Conservation (phyloP, 441 rosid genomes). For the Populus trichocarpa region DNA sequence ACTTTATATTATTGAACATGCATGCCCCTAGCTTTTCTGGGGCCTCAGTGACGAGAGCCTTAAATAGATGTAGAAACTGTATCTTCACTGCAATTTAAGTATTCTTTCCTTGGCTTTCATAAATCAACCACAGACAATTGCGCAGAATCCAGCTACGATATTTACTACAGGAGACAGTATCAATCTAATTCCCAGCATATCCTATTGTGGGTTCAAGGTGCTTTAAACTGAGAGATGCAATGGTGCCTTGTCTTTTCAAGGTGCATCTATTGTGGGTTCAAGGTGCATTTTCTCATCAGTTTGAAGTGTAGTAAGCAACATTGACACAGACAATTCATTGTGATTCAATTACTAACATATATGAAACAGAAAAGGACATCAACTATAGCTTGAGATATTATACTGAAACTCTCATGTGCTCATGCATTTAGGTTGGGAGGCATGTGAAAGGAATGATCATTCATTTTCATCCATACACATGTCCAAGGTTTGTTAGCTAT, state of each 20-base stretch:
- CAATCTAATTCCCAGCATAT: conserved; percentile 7
- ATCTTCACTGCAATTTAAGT: too few relatives aligned
- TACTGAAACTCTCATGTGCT: background rate
- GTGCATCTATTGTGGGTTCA: too few relatives aligned
- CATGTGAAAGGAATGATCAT: background rate
- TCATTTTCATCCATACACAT: background rate
- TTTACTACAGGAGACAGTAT: conserved; percentile 9
- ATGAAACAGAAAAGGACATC: background rate
- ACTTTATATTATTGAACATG: too few relatives aligned
- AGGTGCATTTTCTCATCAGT: too few relatives aligned
- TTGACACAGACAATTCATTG: too few relatives aligned
- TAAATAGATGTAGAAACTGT: background rate
- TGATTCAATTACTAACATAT: too few relatives aligned
- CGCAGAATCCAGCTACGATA: background rate
- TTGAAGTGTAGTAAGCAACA: too few relatives aligned
- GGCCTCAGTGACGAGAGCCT: background rate
- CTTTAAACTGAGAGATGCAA: too few relatives aligned
- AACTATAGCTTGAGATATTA: background rate
- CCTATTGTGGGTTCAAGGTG: conserved; percentile 8
- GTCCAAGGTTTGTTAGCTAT: too few relatives aligned
- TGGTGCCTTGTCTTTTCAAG: too few relatives aligned
- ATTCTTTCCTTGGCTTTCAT: background rate
- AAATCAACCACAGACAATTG: background rate
- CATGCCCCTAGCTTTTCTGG: too few relatives aligned
- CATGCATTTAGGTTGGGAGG: background rate